Percentiles rank a stretch among this genome's conserved stretches.
These are phyloP conservation scores for Polyporus arcularius DNA, from an alignment of 768 basidiomycete species.

Conservation along the genomic window DNA sequence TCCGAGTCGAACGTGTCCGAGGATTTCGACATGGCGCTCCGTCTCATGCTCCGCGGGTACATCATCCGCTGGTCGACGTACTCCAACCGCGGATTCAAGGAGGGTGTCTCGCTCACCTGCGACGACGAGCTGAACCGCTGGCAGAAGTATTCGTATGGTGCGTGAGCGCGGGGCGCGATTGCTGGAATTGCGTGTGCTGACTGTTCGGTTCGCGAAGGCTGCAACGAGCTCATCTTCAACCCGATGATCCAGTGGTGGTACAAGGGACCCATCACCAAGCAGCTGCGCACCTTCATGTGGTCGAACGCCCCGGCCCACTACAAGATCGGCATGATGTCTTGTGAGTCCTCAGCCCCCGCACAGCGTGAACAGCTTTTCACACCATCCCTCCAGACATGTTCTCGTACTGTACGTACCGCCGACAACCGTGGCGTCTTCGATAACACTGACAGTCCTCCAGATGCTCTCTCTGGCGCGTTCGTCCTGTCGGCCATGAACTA, in stretches of 20 bases:
- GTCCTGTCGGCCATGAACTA: conserved; percentile 70
- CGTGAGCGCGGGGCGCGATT: background rate
- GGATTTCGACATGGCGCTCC: conserved; percentile 80
- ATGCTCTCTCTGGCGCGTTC: conserved; percentile 66
- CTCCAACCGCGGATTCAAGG: conserved; percentile 83
- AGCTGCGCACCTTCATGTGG: conserved; percentile 78
- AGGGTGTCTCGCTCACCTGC: conserved; percentile 86
- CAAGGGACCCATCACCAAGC: conserved; percentile 81
- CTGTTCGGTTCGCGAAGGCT: conserved; percentile 39
- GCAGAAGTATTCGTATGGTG: conserved; percentile 87
- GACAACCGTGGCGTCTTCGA: no score
- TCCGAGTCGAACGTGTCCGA: conserved; percentile 82
- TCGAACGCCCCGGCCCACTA: conserved; percentile 77
- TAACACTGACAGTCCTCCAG: conserved; percentile 19
- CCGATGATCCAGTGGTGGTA: conserved; percentile 78
- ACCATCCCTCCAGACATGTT: conserved; percentile 39
- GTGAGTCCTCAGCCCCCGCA: conserved; percentile 39
- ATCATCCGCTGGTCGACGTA: conserved; percentile 88
- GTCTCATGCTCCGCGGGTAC: conserved; percentile 65
- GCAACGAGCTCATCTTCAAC: conserved; percentile 83
- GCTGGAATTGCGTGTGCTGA: conserved; percentile 1
- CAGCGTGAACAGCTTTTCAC: background rate
- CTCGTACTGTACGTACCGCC: conserved; percentile 40
- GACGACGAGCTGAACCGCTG: conserved; percentile 92
- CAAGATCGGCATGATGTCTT: conserved; percentile 78